Conservation (phyloP, 2,329 filamentous ascomycete genomes). For the Colletotrichum sp. region DNA sequence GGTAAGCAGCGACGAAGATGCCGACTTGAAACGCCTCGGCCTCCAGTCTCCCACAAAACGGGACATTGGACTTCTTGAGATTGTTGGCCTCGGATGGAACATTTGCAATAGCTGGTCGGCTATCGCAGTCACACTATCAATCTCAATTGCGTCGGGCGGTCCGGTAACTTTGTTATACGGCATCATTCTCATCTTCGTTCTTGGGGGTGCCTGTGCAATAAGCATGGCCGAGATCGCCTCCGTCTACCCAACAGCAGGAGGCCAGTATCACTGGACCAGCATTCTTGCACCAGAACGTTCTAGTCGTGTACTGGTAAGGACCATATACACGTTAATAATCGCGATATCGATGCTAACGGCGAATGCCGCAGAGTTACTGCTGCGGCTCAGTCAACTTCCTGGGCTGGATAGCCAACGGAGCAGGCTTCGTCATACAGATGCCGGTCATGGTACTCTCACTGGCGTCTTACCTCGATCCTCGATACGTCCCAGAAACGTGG, state of each 20-base stretch:
- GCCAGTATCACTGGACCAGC: slow-evolving; percentile 41
- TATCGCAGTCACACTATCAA: slow-evolving; percentile 24
- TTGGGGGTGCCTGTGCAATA: slow-evolving; percentile 28
- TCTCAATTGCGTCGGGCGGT: slow-evolving; percentile 15
- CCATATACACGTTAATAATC: fast-evolving
- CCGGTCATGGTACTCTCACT: slow-evolving; percentile 2
- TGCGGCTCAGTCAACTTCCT: slow-evolving; percentile 6
- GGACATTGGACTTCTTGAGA: neutral
- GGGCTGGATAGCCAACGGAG: slow-evolving; percentile 11
- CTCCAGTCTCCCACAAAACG: neutral
- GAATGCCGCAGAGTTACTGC: neutral
- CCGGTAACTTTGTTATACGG: slow-evolving; percentile 30
- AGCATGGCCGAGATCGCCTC: slow-evolving; percentile 40
- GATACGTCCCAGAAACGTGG: neutral
- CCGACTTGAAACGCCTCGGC: neutral
- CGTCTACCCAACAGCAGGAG: slow-evolving; percentile 41
- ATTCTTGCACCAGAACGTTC: slow-evolving; percentile 27
- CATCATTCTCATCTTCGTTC: slow-evolving; percentile 28
- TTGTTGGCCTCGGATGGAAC: slow-evolving; percentile 1
- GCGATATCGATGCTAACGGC: neutral
- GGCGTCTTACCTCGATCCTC: neutral
- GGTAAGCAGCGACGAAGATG: neutral
- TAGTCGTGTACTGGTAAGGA: neutral
- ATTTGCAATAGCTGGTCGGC: slow-evolving; percentile 31
- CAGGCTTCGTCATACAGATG: slow-evolving; percentile 17